Conservation (phyloP, 2,329 filamentous ascomycete species). For the Aspergillus transmontanensis region DNA sequence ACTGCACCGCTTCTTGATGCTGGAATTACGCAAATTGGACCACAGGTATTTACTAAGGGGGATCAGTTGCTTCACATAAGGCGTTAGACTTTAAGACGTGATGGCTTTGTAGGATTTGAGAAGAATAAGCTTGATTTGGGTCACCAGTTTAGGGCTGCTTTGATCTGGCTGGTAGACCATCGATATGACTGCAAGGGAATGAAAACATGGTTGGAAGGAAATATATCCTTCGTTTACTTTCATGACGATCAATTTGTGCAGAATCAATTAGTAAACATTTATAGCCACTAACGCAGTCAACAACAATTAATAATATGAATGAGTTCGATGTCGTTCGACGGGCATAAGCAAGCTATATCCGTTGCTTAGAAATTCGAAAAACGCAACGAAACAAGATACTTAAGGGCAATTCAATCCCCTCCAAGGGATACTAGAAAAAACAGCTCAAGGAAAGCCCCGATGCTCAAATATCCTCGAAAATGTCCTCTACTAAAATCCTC, state of each 20-base stretch:
- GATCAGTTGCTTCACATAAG: too few species aligned
- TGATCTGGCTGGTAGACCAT: too few species aligned
- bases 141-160: too few species aligned
- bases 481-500: constrained; percentile 26
- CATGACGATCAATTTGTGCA: background rate
- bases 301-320: background rate
- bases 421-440: background rate
- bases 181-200: too few species aligned
- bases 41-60: too few species aligned
- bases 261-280: background rate
- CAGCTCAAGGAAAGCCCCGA: too few species aligned
- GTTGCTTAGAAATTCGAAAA: background rate
- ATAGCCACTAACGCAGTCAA: too few species aligned
- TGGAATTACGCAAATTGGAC: too few species aligned
- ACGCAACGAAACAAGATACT: background rate
- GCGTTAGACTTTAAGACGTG: too few species aligned
- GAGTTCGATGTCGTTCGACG: background rate
- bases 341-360: background rate
- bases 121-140: too few species aligned
- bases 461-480: background rate
- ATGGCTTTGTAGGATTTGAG: too few species aligned
- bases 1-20: too few species aligned
- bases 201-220: background rate
- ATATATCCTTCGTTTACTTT: background rate
- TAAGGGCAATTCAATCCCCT: background rate